These are phyloP conservation scores for Fragaria nilgerrensis DNA, from an alignment of 306 rosid species.

Conservation along the genomic window DNA sequence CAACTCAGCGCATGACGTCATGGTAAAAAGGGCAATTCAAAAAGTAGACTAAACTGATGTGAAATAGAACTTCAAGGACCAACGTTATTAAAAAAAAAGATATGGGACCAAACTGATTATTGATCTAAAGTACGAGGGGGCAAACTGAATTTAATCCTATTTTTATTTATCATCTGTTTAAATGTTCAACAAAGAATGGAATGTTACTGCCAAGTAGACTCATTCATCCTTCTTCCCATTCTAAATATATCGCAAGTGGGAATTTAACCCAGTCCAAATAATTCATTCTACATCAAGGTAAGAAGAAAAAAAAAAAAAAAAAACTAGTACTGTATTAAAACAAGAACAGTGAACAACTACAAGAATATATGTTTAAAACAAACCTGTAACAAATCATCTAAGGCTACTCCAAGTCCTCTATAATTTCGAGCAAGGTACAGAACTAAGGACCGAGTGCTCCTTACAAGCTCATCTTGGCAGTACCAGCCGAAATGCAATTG, in stretches of 20 bases:
- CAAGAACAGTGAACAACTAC: not conserved
- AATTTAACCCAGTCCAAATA: not conserved
- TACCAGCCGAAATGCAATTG: slow-evolving; percentile 58
- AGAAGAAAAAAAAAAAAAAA: too few species aligned
- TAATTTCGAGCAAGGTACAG: slow-evolving; percentile 71
- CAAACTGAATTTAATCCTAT: too few species aligned
- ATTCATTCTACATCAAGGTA: not conserved
- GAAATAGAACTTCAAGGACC: too few species aligned
- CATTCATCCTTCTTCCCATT: not conserved
- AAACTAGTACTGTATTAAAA: not conserved
- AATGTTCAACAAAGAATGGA: not conserved
- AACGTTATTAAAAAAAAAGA: too few species aligned
- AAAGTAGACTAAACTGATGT: too few species aligned
- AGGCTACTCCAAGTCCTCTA: slow-evolving; percentile 70
- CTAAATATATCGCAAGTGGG: not conserved
- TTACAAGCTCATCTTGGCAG: slow-evolving; percentile 73
- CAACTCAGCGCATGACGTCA: too few species aligned
- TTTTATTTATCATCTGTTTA: not conserved
- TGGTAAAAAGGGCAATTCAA: too few species aligned
- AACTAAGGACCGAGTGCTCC: slow-evolving; percentile 74
- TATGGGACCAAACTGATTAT: too few species aligned
- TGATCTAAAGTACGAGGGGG: too few species aligned
- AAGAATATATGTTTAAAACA: slow-evolving; percentile 21
- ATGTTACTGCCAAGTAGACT: not conserved
- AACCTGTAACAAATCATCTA: slow-evolving; percentile 89